Conservation (phyloP, 1,284 basidiomycete genomes). For the Malassezia dermatis region DNA sequence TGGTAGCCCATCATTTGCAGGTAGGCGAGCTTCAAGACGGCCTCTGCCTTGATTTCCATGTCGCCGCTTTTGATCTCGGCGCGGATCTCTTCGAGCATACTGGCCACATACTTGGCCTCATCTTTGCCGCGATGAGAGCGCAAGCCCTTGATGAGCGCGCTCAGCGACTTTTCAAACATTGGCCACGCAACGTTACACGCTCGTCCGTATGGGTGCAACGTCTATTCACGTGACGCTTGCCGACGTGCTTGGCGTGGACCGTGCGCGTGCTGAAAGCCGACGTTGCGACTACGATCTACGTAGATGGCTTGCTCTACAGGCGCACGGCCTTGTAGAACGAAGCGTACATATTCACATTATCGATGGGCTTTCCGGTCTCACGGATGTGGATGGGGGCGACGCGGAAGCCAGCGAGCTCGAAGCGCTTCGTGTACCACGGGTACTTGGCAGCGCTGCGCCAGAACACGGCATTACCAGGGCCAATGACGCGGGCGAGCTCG, state of each 20-base stretch:
- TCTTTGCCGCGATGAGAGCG: constrained; percentile 48
- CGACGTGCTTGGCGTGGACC: neutral
- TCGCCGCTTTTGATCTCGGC: constrained; percentile 83
- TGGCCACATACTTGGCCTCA: constrained; percentile 50
- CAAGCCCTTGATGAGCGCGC: constrained; percentile 44
- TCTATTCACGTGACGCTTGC: neutral
- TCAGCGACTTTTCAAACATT: constrained; percentile 46
- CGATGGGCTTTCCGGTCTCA: constrained; percentile 51
- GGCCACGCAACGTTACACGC: neutral
- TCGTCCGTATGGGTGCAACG: neutral
- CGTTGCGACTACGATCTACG: neutral
- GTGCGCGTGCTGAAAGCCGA: neutral
- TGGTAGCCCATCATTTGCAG: constrained; percentile 76
- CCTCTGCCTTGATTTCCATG: constrained; percentile 91
- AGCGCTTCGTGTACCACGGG: constrained; percentile 65
- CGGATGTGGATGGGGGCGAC: constrained; percentile 40
- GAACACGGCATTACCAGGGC: constrained; percentile 58
- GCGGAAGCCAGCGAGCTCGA: constrained; percentile 50
- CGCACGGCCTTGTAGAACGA: constrained; percentile 49
- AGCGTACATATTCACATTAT: constrained; percentile 59
- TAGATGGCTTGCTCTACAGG: constrained; percentile 15
- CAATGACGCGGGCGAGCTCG: constrained; percentile 58
- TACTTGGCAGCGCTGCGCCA: constrained; percentile 62
- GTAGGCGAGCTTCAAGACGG: constrained; percentile 90
- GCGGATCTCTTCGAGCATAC: constrained; percentile 61